Evolutionary conservation across 2,329 filamentous ascomycete genomes (phyloP), one percentile per base, ranked within the genome.

Genomic region (Phyllosticta citribraziliensis): DNA sequence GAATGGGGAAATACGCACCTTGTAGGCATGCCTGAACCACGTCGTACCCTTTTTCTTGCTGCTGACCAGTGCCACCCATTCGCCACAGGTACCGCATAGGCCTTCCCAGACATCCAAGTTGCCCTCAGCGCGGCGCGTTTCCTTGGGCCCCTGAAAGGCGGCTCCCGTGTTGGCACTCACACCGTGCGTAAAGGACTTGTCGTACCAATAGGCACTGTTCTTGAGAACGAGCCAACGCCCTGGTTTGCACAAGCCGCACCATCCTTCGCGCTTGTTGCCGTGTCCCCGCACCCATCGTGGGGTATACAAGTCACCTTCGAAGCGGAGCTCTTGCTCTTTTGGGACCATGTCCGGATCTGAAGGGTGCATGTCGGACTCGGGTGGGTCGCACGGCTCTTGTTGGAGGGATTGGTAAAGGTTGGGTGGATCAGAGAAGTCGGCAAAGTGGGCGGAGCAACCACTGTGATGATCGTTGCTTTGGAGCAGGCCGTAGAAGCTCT

Each of bases 31-130:
- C 66, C 90, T 81, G 74, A 93, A 95, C 89, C 89, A 95, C 3
- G 89, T 92, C 0, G 89, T 95, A n/a, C 89, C 89, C 77, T 93
- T 92, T 79, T 93, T 93, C 77, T 93, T 93, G 72, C 86, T 91
- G 76, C 88, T 92, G 52, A 91, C 88, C 40, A 92, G 78, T 12
- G 87, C 85, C 66, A 92, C 87, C 88, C 88, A 92, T 64, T 91
- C 87, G 66, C 86, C 87, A 74, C 88, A 92, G 70, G 84, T 87
- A 56, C 87, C 84, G 69, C 89, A 93, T 5, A 91, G 79, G 2
- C 87, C 89, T 70, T 93, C 88, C 87, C 87, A 91, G 3, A 91
- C 87, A 69, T 91, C 88, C 3, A 88, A 84, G 68, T 91, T 92
- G 50, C 88, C 87, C 70, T 91, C 88, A 78, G 89, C 90, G 56